A percentile compares a stretch with the other conserved stretches of the same genome.
Conservation (phyloP, 768 basidiomycete species). For the Suillus discolor region DNA sequence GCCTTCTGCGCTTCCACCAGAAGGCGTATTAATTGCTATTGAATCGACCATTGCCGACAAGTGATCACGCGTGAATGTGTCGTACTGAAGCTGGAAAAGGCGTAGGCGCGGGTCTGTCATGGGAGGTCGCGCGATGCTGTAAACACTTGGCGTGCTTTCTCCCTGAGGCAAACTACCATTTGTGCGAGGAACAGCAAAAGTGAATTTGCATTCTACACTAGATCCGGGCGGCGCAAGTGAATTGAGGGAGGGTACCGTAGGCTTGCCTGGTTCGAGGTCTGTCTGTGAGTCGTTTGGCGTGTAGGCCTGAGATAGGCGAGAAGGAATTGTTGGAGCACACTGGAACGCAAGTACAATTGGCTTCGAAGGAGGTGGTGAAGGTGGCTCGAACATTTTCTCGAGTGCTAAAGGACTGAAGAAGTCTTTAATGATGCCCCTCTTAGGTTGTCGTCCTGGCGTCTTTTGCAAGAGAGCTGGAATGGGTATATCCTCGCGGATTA, state of each 20-base stretch:
- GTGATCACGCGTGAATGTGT: slow-evolving; percentile 94
- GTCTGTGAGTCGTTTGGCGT: slow-evolving; percentile 32
- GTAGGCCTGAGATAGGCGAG: slow-evolving; percentile 41
- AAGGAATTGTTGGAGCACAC: slow-evolving; percentile 34
- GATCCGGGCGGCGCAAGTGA: slow-evolving; percentile 12
- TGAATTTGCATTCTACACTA: slow-evolving; percentile 65
- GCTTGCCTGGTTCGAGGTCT: slow-evolving; percentile 22
- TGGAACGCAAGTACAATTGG: slow-evolving; percentile 22
- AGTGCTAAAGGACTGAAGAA: slow-evolving; percentile 88
- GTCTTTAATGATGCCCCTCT: slow-evolving; percentile 68
- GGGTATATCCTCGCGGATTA: slow-evolving; percentile 71
- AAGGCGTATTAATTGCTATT: slow-evolving; percentile 80
- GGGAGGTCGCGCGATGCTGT: slow-evolving; percentile 32
- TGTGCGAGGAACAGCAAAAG: slow-evolving; percentile 66
- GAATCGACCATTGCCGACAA: slow-evolving; percentile 93
- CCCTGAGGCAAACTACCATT: slow-evolving; percentile 49
- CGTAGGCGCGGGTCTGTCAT: slow-evolving; percentile 75
- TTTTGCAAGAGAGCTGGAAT: slow-evolving; percentile 58
- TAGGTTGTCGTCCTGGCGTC: slow-evolving; percentile 58
- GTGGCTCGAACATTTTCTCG: slow-evolving; percentile 93
- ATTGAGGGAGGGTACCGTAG: slow-evolving; percentile 13
- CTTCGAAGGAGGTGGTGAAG: slow-evolving; percentile 64
- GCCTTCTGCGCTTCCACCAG: slow-evolving; percentile 50
- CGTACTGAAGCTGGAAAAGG: slow-evolving; percentile 93
- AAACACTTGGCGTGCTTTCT: slow-evolving; percentile 56